Conservation (phyloP, 2,329 filamentous ascomycete genomes). For the Ustilaginoidea virens region DNA sequence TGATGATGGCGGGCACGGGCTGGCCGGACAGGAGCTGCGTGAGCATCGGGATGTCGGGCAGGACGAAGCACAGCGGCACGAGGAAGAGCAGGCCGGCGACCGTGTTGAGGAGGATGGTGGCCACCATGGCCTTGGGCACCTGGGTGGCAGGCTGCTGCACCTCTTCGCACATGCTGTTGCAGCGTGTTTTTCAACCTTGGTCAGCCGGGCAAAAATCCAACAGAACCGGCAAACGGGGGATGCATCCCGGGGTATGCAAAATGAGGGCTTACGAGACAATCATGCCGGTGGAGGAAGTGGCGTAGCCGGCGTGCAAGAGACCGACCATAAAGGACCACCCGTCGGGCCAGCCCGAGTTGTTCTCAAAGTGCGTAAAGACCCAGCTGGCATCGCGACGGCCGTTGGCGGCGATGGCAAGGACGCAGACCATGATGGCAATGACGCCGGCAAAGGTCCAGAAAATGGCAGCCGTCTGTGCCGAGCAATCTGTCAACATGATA, state of each 20-base stretch:
- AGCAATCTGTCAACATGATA: too few species aligned
- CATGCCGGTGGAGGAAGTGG: constrained; percentile 65
- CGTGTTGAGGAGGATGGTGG: constrained; percentile 50
- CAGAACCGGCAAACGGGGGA: constrained; percentile 3
- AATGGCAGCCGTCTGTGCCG: constrained; percentile 51
- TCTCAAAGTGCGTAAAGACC: constrained; percentile 55
- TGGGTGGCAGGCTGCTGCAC: constrained; percentile 49
- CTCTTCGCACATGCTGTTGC: constrained; percentile 54
- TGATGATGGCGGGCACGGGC: constrained; percentile 50
- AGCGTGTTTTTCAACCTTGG: too few species aligned
- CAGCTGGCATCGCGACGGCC: constrained; percentile 47
- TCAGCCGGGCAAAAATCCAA: too few species aligned
- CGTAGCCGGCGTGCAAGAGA: constrained; percentile 56
- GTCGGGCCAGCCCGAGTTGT: constrained; percentile 50
- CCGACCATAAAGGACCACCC: constrained; percentile 64
- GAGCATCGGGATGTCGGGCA: constrained; percentile 44
- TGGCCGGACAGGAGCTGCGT: constrained; percentile 38
- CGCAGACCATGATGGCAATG: constrained; percentile 45
- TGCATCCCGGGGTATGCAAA: background rate
- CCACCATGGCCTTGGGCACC: constrained; percentile 59
- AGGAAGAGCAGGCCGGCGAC: constrained; percentile 52
- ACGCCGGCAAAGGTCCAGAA: constrained; percentile 62
- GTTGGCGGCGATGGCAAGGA: constrained; percentile 51
- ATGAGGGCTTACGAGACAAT: constrained; percentile 56
- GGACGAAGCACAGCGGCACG: constrained; percentile 52